Base-by-base conservation (phyloP, 1,284 basidiomycete species). In the Ceratobasidium sp. region DNA sequence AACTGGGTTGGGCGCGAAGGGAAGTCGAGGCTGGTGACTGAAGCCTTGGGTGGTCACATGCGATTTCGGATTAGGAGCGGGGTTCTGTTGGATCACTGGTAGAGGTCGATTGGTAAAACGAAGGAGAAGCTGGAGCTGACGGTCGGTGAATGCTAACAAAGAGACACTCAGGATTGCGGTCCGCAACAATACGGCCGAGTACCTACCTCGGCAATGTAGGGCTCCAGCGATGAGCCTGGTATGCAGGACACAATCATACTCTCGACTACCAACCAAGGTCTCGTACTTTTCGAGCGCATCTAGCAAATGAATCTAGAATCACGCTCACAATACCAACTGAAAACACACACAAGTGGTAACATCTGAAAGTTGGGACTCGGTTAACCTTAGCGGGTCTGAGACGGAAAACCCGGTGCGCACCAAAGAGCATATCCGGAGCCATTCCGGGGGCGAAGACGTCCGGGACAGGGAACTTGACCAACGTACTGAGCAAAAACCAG, bases 401-500 rank as follows among this genome's bases (percentile, higher is more conserved):
- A 21, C 3, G 16, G 28, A 28, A 38, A 5, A 1, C 6, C 3
- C 25, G 25, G 23, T 5, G 46, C 73, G 3, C 33, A 76, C 75
- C 58, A 56, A 76, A 76, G n/a, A 76, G 59, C 9, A 46, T 30
- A 42, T 74, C 75, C 25, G 73, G 69, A n/a, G 73, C 44, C 16
- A 60, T 36, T 16, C 28, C 42, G 1, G 70, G 72, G 59, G 72
- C 74, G 38, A 75, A 72, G 12, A 76, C 54, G 18, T 64, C 67
- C 2, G 63, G 42, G 18, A 53, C 56, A 3, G 75, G 75, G 80
- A 92, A 90, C 79, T 92, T 93, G 75, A 84, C 85, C 74, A 93
- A 78, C 60, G 91, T 83, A 73, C 88, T 89, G 70, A 88, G 84
- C 59, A 93, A 83, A 9, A 85, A 86, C 78, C 92, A 86, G 82